Conservation (phyloP, 176 grass and related monocot species). For the Phyllostachys edulis region DNA sequence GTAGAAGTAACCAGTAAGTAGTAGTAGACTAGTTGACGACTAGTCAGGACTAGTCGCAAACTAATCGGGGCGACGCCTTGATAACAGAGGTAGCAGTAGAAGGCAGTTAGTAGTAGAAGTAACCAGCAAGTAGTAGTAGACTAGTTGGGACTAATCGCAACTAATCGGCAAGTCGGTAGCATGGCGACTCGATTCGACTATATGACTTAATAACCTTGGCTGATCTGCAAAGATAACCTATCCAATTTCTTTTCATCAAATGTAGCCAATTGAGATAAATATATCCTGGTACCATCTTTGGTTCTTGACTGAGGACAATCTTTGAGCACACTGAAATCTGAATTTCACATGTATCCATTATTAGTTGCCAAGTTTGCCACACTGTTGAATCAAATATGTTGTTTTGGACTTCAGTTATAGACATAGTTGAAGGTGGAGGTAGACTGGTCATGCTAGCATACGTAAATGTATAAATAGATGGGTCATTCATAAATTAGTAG, state of each 20-base stretch:
- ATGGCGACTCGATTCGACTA: no score
- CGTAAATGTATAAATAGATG: not conserved
- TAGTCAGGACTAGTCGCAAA: no score
- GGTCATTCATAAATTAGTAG: not conserved
- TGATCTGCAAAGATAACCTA: not conserved
- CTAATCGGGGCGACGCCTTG: no score
- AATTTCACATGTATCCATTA: not conserved
- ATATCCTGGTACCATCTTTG: not conserved
- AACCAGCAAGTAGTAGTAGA: no score
- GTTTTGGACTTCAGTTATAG: not conserved
- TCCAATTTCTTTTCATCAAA: not conserved
- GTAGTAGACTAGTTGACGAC: no score
- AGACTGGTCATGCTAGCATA: not conserved
- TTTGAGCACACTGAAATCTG: not conserved
- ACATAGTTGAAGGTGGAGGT: not conserved
- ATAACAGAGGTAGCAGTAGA: no score
- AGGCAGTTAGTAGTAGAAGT: no score
- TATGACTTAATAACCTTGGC: no score
- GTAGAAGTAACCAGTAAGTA: no score
- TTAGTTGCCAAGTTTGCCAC: slow-evolving; percentile 3
- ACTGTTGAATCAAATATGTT: slow-evolving; percentile 3
- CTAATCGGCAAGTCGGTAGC: no score
- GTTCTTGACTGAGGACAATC: not conserved
- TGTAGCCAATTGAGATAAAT: slow-evolving; percentile 1
- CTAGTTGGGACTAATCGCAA: no score